phyloP scores from a whole-genome alignment of 192 early-diverging fungal genomes.

The Coemansia sp. region DNA sequence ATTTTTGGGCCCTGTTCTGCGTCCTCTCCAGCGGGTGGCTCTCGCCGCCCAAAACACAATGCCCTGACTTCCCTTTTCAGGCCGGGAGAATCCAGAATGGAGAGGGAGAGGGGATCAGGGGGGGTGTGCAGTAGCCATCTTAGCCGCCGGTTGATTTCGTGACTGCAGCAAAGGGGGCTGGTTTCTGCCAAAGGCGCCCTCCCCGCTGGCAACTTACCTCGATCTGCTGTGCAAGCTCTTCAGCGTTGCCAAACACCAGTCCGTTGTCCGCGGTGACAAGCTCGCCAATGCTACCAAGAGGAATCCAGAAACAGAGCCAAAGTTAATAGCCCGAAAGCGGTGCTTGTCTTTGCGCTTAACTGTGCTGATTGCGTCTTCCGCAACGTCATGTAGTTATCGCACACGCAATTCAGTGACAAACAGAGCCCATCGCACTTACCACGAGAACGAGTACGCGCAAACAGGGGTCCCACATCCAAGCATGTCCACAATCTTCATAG shows the following conservation, averaged over 20 bases:
- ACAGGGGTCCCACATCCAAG: slow-evolving; percentile 94
- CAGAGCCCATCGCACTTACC: slow-evolving; percentile 22
- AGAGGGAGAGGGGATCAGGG: neutral
- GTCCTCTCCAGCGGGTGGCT: neutral
- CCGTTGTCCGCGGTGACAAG: slow-evolving; percentile 70
- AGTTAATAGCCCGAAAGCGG: too few species aligned
- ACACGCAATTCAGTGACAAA: neutral
- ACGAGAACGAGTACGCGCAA: slow-evolving; percentile 69
- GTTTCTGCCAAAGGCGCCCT: neutral
- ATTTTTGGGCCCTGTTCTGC: too few species aligned
- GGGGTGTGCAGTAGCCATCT: neutral
- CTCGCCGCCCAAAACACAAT: neutral
- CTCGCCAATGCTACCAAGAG: slow-evolving; percentile 60
- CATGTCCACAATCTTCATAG: slow-evolving; percentile 99
- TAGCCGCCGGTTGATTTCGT: slow-evolving; percentile 8
- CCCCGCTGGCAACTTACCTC: slow-evolving; percentile 44
- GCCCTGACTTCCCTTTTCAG: neutral
- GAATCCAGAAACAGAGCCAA: neutral
- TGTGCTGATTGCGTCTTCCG: neutral
- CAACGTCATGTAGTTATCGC: neutral
- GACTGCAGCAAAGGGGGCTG: neutral
- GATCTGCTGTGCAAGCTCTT: slow-evolving; percentile 65
- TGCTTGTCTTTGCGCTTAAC: neutral
- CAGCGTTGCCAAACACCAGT: slow-evolving; percentile 59
- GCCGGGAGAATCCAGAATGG: slow-evolving; percentile 3